Evolutionary conservation across 1,284 basidiomycete genomes (phyloP), one percentile per base, ranked within the genome.

Genomic region (Cystobasidium sp.): DNA sequence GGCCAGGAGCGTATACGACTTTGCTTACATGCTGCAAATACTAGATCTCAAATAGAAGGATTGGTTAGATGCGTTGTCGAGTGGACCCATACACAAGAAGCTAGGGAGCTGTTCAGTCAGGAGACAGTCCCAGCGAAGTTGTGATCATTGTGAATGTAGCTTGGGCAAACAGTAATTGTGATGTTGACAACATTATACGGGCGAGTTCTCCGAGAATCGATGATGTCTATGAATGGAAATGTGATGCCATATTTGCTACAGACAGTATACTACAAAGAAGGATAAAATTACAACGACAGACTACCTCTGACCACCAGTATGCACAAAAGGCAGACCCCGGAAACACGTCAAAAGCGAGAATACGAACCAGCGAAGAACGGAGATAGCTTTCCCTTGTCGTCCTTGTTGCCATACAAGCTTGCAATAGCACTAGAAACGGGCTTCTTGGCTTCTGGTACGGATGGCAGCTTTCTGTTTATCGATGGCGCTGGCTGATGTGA

Each of bases 1-100:
- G 92, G 91, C 10, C 86, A 87, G 70, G 90, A 93, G 68, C 87
- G 93, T n/a, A 88, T 95, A 6, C 84, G 93, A 0, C 87, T 95
- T 22, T 96, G 93, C 82, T 80, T 95, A 49, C 92, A 94, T 81
- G 88, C 92, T 0, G 86, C 85, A 1, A 92, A 94, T 77, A 88
- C 88, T 39, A 79, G 77, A 37, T 84, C 84, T 64, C 88, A 95
- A 51, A 85, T 94, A 0, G 86, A 88, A 56, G 80, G 81, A 31
- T 82, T 93, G 20, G 85, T 88, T 0, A 75, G 81, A 1, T 86
- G 85, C 0, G 82, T 87, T 56, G 78, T 87, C 0, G 81, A 80
- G n/a, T 90, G 89, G 88, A 85, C 85, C 16, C 22, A 62, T 0
- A 9, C 43, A 22, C 43, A 63, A 39, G 43, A 68, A 8, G 64